Conservation (phyloP, 2,329 filamentous ascomycete genomes). For the Hypomyces perniciosus region DNA sequence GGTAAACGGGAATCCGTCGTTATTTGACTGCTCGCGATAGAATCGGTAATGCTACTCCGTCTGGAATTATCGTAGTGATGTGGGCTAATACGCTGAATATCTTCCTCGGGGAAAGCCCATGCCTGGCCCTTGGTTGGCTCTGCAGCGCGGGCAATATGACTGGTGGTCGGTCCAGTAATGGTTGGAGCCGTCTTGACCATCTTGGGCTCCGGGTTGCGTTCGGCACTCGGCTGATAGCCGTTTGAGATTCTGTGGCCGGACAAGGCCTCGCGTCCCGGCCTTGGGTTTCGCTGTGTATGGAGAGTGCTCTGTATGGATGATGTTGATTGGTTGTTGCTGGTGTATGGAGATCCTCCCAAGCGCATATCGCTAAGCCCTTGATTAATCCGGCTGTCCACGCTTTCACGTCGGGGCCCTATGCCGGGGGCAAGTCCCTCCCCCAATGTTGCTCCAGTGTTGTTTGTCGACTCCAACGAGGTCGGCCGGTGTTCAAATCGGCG, state of each 20-base stretch:
- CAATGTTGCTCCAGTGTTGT: constrained; percentile 24
- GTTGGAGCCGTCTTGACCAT: constrained; percentile 63
- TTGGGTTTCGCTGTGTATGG: constrained; percentile 59
- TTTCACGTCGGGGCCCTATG: constrained; percentile 58
- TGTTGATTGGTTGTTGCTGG: constrained; percentile 70
- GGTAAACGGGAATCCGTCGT: constrained; percentile 69
- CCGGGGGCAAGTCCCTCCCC: constrained; percentile 38
- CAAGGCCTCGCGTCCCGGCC: constrained; percentile 44
- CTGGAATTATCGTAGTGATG: constrained; percentile 55
- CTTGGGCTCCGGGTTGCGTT: constrained; percentile 52
- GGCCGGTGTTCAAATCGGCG: constrained; percentile 38
- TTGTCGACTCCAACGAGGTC: constrained; percentile 30
- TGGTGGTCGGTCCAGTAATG: constrained; percentile 64
- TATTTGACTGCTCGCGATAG: constrained; percentile 72
- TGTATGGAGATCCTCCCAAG: constrained; percentile 62
- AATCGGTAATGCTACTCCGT: constrained; percentile 70
- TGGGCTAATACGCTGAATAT: constrained; percentile 46
- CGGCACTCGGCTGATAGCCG: constrained; percentile 55
- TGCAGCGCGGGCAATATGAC: constrained; percentile 62
- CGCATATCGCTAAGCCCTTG: constrained; percentile 64
- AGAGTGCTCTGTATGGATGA: constrained; percentile 67
- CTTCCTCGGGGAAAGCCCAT: constrained; percentile 76
- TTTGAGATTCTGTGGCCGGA: constrained; percentile 58
- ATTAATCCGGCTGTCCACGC: constrained; percentile 74
- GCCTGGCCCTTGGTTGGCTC: constrained; percentile 77